Conservation (phyloP, 352 stramenopile species). For the Phytophthora sp. region DNA sequence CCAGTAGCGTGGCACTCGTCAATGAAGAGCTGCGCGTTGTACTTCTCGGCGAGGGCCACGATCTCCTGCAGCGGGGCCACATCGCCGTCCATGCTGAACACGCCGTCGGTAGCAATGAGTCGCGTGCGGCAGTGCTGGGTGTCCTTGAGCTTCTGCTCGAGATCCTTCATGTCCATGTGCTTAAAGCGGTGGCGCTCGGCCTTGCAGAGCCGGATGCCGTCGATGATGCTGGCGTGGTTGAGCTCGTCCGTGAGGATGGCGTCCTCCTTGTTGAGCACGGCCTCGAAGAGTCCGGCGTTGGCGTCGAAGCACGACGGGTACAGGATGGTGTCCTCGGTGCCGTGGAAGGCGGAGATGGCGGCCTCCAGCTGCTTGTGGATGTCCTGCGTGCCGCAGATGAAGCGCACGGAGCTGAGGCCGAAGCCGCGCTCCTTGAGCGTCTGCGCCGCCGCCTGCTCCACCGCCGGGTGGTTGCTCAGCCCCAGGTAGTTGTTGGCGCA, state of each 20-base stretch:
- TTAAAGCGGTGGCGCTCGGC: slow-evolving; percentile 93
- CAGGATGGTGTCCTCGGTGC: slow-evolving; percentile 94
- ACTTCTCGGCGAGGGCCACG: slow-evolving; percentile 90
- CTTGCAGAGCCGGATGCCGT: slow-evolving; percentile 94
- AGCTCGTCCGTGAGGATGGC: slow-evolving; percentile 94
- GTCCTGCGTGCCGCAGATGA: slow-evolving; percentile 95
- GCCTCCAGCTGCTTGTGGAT: slow-evolving; percentile 94
- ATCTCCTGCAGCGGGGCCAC: slow-evolving; percentile 92
- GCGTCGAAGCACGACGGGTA: slow-evolving; percentile 95
- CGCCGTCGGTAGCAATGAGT: slow-evolving; percentile 93
- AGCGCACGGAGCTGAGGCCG: slow-evolving; percentile 91
- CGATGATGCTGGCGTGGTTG: slow-evolving; percentile 96
- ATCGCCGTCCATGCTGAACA: slow-evolving; percentile 97
- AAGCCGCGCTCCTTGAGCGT: slow-evolving; percentile 90
- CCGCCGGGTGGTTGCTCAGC: slow-evolving; percentile 86
- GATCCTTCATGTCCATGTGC: slow-evolving; percentile 93
- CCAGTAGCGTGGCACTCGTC: slow-evolving; percentile 95
- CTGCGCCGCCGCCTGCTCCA: slow-evolving; percentile 85
- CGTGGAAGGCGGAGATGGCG: slow-evolving; percentile 93
- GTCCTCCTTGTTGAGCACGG: slow-evolving; percentile 88
- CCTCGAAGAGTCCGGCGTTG: slow-evolving; percentile 94
- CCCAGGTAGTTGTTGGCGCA: slow-evolving; percentile 96
- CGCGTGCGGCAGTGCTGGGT: slow-evolving; percentile 91
- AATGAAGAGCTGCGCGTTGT: slow-evolving; percentile 94
- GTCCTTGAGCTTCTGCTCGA: slow-evolving; percentile 90